Evolutionary conservation across 2,329 filamentous ascomycete species (phyloP), one percentile per base, ranked within the genome.

Genomic region (Hypoxylon sp.): DNA sequence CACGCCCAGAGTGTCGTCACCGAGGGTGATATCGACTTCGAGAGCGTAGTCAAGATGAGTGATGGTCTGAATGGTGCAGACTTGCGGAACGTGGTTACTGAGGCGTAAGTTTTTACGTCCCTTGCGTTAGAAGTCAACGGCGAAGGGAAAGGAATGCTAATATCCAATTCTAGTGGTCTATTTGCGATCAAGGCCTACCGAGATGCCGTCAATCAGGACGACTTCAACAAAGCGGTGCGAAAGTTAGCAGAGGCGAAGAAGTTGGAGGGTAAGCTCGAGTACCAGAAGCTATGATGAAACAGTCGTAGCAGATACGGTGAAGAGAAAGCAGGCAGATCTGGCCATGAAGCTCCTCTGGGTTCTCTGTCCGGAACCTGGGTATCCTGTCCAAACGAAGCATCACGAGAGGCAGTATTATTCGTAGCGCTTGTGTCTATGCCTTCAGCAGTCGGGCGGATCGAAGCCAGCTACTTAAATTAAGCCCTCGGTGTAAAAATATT

Each of bases 21-120:
- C 49, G 95, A 98, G 75, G 96, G 95, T 0, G 96, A 99, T 70
- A 93, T 99, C 77, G 97, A 99, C 80, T 99, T 97, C 78, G 96
- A 99, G 87, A 98, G 93, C 76, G 94, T 99, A 66, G 96, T 99
- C 73, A 99, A 99, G 90, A 99, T 99, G 96, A 98, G 94, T 75
- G 96, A 99, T 78, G 94, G 95, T 28, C 87, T 99, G 75, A 99
- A 99, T 82, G 96, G 96, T 79, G 96, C 96, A 55, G 96, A 99
- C 89, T 83, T 99, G 85, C 88, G 96, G 77, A 99, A 99, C 79
- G 94, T 99, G 57, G 94, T 99, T 57, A 99, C 96, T 13, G 96
- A 99, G 86, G 96, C 96, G 93, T 97, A 88, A 86, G 93, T 90
- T 41, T 46, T 9, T 23, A 5, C 10, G 32, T 23, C 28, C 13